Conservation (phyloP, 345 rosid genomes). For the Eutrema japonicum region DNA sequence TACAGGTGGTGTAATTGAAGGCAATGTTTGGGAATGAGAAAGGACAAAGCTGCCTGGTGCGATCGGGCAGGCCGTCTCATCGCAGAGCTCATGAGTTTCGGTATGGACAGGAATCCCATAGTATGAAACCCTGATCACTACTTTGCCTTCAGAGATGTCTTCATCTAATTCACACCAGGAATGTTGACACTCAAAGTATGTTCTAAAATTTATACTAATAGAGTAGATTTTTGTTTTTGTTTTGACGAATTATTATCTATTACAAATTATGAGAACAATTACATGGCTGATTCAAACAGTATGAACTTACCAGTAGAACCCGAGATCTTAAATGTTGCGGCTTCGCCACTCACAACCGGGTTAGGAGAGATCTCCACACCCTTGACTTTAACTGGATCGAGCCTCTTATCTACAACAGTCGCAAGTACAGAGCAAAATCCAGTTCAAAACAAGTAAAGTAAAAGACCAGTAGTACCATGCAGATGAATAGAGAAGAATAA, state of each 20-base stretch:
- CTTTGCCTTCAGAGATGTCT: constrained; percentile 58
- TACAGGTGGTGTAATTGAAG: constrained; percentile 65
- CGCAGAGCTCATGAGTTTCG: constrained; percentile 64
- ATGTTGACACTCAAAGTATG: constrained; percentile 3
- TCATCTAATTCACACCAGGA: constrained; percentile 40
- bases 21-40: constrained; percentile 65
- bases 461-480: not conserved
- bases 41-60: constrained; percentile 61
- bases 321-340: constrained; percentile 60
- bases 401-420: constrained; percentile 51
- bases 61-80: constrained; percentile 61
- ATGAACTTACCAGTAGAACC: constrained; percentile 56
- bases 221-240: not conserved
- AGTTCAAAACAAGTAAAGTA: not conserved
- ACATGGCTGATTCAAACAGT: no score
- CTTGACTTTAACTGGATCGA: constrained; percentile 49
- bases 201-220: not conserved
- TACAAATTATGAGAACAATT: no score
- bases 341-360: constrained; percentile 57
- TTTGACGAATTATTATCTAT: no score
- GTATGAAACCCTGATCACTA: constrained; percentile 55
- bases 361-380: constrained; percentile 62
- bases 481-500: not conserved
- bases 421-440: not conserved
- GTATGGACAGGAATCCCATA: constrained; percentile 55